phyloP scores from a whole-genome alignment of 352 stramenopile genomes.

The Globisporangium viniferum region DNA sequence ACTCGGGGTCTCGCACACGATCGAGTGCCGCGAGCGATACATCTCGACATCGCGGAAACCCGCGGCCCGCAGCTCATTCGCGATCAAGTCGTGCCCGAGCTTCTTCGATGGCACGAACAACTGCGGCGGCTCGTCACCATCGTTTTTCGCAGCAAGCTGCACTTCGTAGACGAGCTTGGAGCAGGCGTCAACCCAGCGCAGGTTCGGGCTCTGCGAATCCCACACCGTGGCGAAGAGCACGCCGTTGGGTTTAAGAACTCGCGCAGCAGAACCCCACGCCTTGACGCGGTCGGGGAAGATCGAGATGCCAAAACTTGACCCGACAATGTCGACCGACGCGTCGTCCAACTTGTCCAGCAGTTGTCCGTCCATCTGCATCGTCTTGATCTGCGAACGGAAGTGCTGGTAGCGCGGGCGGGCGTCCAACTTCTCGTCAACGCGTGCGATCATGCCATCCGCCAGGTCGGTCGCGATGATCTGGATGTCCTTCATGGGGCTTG shows the following conservation, averaged over 20 bases:
- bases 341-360: not conserved
- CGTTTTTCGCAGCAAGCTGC: no score
- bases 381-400: not conserved
- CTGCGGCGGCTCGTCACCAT: not conserved
- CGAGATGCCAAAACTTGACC: not conserved
- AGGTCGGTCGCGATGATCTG: not conserved
- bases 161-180: no score
- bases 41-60: not conserved
- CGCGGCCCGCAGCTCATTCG: not conserved
- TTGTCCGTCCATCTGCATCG: not conserved
- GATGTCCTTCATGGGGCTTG: not conserved
- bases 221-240: not conserved
- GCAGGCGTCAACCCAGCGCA: not conserved
- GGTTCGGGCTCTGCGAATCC: not conserved
- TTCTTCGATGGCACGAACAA: not conserved
- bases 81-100: not conserved
- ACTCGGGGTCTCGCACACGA: not conserved
- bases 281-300: slow-evolving; percentile 1
- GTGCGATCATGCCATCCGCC: not conserved
- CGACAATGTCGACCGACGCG: not conserved
- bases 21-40: not conserved
- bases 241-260: not conserved
- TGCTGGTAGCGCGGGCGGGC: not conserved
- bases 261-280: not conserved
- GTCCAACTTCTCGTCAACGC: not conserved